Evolutionary conservation across 2,329 filamentous ascomycete genomes (phyloP).

Genomic region (Magnaporthiopsis rhizophila): DNA sequence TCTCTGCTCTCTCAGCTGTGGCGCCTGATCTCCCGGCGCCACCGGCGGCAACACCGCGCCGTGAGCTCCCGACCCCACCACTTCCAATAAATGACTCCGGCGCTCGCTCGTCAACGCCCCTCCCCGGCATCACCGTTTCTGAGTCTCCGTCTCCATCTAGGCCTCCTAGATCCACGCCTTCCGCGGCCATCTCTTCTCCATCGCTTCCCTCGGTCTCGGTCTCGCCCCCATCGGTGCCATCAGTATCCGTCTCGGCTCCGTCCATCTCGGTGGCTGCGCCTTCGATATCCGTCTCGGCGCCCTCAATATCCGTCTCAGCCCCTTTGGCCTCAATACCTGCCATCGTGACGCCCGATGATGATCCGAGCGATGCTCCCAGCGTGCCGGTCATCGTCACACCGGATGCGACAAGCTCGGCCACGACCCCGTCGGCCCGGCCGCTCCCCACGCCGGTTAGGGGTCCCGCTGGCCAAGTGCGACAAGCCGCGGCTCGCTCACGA

Average conservation of each 20-base stretch:
- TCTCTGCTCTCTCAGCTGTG: conserved; percentile 49
- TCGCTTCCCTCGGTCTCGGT: not conserved
- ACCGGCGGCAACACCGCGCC: conserved; percentile 25
- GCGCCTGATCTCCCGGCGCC: conserved; percentile 32
- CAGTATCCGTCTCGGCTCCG: conserved; percentile 6
- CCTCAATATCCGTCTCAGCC: conserved; percentile 26
- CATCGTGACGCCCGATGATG: conserved; percentile 39
- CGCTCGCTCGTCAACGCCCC: conserved; percentile 5
- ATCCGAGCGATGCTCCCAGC: conserved; percentile 19
- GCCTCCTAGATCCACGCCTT: not conserved
- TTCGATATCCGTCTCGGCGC: conserved; percentile 26
- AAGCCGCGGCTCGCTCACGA: conserved; percentile 28
- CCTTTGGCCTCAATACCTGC: conserved; percentile 25
- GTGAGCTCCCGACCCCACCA: conserved; percentile 30
- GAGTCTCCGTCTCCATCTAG: conserved; percentile 14
- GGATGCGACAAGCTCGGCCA: conserved; percentile 19
- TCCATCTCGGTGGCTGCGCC: conserved; percentile 17
- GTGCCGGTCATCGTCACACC: conserved; percentile 34
- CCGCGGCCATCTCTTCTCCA: not conserved
- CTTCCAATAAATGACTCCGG: conserved; percentile 31
- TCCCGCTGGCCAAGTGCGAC: conserved; percentile 17
- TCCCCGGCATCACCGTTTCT: conserved; percentile 28
- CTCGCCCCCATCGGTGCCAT: not conserved
- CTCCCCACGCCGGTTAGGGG: conserved; percentile 38
- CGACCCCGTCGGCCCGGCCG: conserved; percentile 29